Evolutionary conservation across 2,329 filamentous ascomycete genomes (phyloP), one percentile per base, ranked within the genome.

Genomic region (Verticillium longisporum): DNA sequence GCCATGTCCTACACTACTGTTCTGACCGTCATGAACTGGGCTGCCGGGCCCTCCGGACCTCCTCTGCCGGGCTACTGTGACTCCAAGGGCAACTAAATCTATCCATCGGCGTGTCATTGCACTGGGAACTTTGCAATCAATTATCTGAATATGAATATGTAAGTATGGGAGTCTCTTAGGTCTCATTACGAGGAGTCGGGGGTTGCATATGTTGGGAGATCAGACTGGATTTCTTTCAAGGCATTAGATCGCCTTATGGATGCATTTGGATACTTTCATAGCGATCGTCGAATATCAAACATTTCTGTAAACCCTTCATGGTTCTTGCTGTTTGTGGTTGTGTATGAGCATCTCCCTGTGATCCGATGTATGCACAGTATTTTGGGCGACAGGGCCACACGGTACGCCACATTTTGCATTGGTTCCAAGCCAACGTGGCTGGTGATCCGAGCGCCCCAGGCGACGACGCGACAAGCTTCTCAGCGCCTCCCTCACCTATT

Each of bases 1-100:
- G 91, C 91, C 68, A 99, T 98, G 90, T 84, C 85, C 6, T 99
- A 99, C 74, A 97, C 95, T 0, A 98, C 95, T 0, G 81, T 83
- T 38, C 79, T 98, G 68, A 99, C 95, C 0, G 79, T 97, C 56
- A 83, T 88, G 71, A 96, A 90, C 74, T 99, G 95, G 96, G 85
- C 90, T 6, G 81, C 79, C 58, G 85, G 86, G 4, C 69, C 74
- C 0, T 72, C 70, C 1, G 75, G 75, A 14, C 76, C 79, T 14
- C 72, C 71, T 61, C 68, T 74, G 7, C 83, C 83, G 0, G 80
- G 81, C 60, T 85, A 86, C 70, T 87, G 84, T 64, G 82, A 86
- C 60, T 73, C 72, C 60, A 74, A 67, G 38, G 59, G 63, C 21
- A 37, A 57, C 18, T 58, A 53, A 36, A 11, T 11, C 15, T 11